These are phyloP conservation scores for Cordyceps cicadae DNA, from an alignment of 2,329 filamentous ascomycete species.

Conservation along the genomic window DNA sequence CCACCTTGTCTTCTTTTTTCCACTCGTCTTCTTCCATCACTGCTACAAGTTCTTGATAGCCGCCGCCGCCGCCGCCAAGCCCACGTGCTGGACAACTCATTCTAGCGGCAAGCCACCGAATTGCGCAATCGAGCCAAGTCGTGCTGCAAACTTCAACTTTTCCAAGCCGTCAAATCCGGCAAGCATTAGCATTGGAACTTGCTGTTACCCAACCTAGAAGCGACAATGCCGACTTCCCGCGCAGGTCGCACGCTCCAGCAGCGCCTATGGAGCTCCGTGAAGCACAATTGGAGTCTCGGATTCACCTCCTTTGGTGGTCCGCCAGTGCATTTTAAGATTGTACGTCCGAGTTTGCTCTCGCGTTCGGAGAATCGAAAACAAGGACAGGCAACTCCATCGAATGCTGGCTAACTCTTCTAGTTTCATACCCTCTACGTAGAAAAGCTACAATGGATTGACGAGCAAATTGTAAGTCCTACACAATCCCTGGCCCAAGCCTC, in stretches of 20 bases:
- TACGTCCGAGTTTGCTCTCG: slow-evolving; percentile 18
- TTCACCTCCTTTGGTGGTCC: slow-evolving; percentile 61
- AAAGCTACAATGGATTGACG: slow-evolving; percentile 56
- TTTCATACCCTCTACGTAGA: slow-evolving; percentile 55
- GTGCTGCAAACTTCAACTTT: not conserved
- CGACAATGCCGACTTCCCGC: not conserved
- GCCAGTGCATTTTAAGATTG: slow-evolving; percentile 61
- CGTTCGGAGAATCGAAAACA: not conserved
- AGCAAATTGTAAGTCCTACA: slow-evolving; percentile 45
- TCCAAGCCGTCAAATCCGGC: not conserved
- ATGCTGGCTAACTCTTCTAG: slow-evolving; percentile 18
- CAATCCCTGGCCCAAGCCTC: not conserved
- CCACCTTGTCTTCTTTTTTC: not conserved
- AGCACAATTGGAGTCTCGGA: slow-evolving; percentile 49
- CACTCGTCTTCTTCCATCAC: too few relatives aligned
- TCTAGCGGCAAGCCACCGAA: not conserved
- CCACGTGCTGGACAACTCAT: not conserved
- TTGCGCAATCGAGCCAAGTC: not conserved
- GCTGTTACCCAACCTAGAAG: not conserved
- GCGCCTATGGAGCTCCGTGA: not conserved
- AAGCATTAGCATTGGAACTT: not conserved
- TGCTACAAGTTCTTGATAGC: too few relatives aligned
- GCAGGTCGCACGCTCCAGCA: not conserved
- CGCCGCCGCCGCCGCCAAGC: too few relatives aligned
- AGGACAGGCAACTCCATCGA: too few relatives aligned